phyloP scores from a whole-genome alignment of 1,284 basidiomycete species.

The Moniliophthora roreri region DNA sequence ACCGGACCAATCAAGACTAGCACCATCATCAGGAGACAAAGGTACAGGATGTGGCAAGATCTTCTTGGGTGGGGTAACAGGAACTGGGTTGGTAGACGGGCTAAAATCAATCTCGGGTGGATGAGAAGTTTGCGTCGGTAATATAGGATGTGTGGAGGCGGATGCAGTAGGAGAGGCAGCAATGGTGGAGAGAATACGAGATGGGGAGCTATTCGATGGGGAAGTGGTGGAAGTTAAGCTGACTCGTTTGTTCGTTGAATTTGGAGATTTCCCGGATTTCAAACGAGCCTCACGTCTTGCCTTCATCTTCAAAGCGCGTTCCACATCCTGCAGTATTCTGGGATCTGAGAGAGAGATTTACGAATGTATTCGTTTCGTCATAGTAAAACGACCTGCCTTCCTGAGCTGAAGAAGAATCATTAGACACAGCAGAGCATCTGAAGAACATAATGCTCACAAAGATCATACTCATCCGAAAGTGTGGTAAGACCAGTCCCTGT shows the following conservation, averaged over 20 bases:
- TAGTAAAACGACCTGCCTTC: slow-evolving; percentile 49
- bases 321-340: slow-evolving; percentile 71
- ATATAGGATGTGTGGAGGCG: slow-evolving; percentile 16
- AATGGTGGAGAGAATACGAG: slow-evolving; percentile 16
- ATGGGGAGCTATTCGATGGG: slow-evolving; percentile 23
- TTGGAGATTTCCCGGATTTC: slow-evolving; percentile 33
- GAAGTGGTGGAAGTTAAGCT: slow-evolving; percentile 26
- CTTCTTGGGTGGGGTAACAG: slow-evolving; percentile 1
- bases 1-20: slow-evolving; percentile 68
- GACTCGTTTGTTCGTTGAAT: slow-evolving; percentile 22
- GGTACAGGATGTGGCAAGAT: slow-evolving; percentile 55
- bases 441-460: slow-evolving; percentile 49
- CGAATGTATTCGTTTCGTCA: slow-evolving; percentile 16
- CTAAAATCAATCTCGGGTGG: slow-evolving; percentile 65
- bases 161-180: slow-evolving; percentile 34
- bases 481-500: slow-evolving; percentile 15
- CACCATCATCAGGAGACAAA: slow-evolving; percentile 61
- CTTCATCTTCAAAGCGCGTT: slow-evolving; percentile 67
- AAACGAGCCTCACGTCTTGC: slow-evolving; percentile 68
- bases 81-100: slow-evolving; percentile 49
- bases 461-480: slow-evolving; percentile 72
- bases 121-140: slow-evolving; percentile 28
- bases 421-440: slow-evolving; percentile 12
- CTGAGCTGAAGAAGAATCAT: slow-evolving; percentile 42
- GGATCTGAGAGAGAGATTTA: slow-evolving; percentile 49